These are phyloP conservation scores for Pharnaceum exiguum DNA, from an alignment of 148 eudicot species.

Conservation along the genomic window DNA sequence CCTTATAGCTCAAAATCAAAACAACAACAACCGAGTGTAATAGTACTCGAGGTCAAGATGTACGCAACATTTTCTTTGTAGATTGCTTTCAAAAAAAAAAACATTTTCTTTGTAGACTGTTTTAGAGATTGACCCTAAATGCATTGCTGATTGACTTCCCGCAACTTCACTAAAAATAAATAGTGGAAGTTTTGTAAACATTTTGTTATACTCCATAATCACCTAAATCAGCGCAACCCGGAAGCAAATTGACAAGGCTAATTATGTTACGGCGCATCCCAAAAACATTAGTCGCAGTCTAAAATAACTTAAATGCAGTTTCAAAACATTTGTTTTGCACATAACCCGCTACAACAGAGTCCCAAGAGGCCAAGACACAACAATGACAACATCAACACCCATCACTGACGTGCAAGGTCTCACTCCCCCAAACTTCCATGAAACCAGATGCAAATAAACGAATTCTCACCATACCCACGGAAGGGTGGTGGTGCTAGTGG, in stretches of 20 bases:
- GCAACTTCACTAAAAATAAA: too few species aligned
- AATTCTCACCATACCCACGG: slow-evolving; percentile 43
- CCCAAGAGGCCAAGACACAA: slow-evolving; percentile 81
- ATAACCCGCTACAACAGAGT: slow-evolving; percentile 52
- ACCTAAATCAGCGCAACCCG: slow-evolving; percentile 49
- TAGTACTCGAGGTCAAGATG: too few species aligned
- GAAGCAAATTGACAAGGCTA: slow-evolving; percentile 64
- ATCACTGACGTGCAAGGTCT: slow-evolving; percentile 39
- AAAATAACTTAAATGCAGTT: slow-evolving; percentile 42
- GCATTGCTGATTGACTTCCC: too few species aligned
- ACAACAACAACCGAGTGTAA: too few species aligned
- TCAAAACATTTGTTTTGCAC: slow-evolving; percentile 35
- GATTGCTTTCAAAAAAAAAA: too few species aligned
- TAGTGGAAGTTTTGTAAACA: too few species aligned
- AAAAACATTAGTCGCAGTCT: slow-evolving; percentile 19
- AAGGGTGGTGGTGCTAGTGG: slow-evolving; percentile 5
- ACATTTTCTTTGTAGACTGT: too few species aligned
- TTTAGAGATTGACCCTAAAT: too few species aligned
- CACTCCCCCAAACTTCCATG: slow-evolving; percentile 45
- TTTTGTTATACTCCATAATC: too few species aligned
- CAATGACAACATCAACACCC: slow-evolving; percentile 46
- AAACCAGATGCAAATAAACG: slow-evolving; percentile 45
- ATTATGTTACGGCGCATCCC: slow-evolving; percentile 38
- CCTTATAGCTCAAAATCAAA: too few species aligned
- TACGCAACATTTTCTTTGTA: too few species aligned